Evolutionary conservation across 805 yeast genomes (phyloP).

Genomic region (Ogataea trehalophila): DNA sequence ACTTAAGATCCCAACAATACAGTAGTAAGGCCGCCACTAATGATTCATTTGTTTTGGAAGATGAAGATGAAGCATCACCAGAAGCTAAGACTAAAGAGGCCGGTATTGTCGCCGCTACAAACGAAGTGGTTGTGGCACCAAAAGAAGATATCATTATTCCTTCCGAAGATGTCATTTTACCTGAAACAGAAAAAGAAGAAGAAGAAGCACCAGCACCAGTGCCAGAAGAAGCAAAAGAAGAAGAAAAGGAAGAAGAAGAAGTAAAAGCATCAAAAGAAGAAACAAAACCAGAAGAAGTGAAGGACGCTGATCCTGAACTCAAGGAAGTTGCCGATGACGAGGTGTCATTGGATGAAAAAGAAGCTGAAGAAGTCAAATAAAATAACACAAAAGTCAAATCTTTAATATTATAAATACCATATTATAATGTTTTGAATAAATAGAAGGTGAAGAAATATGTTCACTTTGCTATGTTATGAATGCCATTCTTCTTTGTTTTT

Average conservation of each 20-base stretch:
- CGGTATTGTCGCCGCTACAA: background rate
- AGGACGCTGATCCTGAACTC: slow-evolving; percentile 9
- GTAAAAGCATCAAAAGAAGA: slow-evolving; percentile 1
- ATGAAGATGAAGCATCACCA: slow-evolving; percentile 26
- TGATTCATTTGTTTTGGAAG: slow-evolving; percentile 28
- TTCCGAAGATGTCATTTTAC: slow-evolving; percentile 10
- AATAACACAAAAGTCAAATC: background rate
- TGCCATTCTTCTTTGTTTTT: too few relatives aligned
- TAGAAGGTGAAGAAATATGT: too few relatives aligned
- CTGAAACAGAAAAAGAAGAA: slow-evolving; percentile 4
- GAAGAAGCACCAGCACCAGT: too few relatives aligned
- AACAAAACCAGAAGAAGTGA: slow-evolving; percentile 8
- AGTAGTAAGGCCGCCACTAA: slow-evolving; percentile 11
- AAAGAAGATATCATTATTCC: slow-evolving; percentile 7
- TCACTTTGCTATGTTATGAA: too few relatives aligned
- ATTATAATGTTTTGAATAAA: too few relatives aligned
- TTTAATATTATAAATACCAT: too few relatives aligned
- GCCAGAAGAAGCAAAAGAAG: too few relatives aligned
- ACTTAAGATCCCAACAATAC: slow-evolving; percentile 37
- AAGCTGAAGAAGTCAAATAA: slow-evolving; percentile 12
- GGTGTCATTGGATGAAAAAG: slow-evolving; percentile 6
- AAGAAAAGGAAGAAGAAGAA: too few relatives aligned
- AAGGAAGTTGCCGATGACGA: slow-evolving; percentile 9
- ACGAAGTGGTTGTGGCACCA: background rate
- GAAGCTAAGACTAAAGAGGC: slow-evolving; percentile 25